Percentiles rank a stretch among this genome's conserved stretches.
Evolutionary conservation across 257 asterid species (phyloP).

Genomic region (Rubia yunnanensis): DNA sequence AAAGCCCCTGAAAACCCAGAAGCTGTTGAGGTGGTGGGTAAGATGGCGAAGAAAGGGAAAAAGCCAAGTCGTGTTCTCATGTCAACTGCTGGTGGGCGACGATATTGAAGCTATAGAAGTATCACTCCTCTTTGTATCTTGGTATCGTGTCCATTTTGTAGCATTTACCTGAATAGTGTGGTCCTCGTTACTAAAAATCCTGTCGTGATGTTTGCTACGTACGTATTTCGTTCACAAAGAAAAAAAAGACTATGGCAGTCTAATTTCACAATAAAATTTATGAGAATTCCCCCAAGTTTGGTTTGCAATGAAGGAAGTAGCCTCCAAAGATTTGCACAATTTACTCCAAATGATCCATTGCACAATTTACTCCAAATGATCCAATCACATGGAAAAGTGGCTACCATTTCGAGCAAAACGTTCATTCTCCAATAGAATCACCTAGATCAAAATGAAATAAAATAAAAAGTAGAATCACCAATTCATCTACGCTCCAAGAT

Average conservation of each 20-base stretch:
- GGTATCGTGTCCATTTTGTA: neutral
- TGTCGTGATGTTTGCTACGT: too few relatives aligned
- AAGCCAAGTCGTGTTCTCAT: slow-evolving; percentile 57
- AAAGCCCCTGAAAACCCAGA: slow-evolving; percentile 32
- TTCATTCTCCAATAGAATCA: neutral
- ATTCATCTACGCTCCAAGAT: too few relatives aligned
- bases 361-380: neutral
- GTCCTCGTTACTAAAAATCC: neutral
- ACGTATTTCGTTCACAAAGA: neutral
- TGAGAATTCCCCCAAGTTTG: neutral
- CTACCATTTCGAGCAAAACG: neutral
- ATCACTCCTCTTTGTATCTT: too few relatives aligned
- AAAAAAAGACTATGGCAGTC: too few relatives aligned
- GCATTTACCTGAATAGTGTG: too few relatives aligned
- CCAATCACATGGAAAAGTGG: neutral
- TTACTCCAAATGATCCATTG: neutral
- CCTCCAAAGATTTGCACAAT: neutral
- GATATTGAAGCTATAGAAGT: slow-evolving; percentile 48
- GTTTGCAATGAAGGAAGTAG: too few relatives aligned
- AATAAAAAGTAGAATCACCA: too few relatives aligned
- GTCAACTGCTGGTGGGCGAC: slow-evolving; percentile 83
- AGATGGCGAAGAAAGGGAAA: slow-evolving; percentile 66
- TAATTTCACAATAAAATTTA: neutral
- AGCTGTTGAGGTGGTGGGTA: slow-evolving; percentile 26
- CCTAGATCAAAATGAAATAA: too few relatives aligned